These are phyloP conservation scores for Aspergillus chevalieri DNA, from an alignment of 2,329 filamentous ascomycete species.

Conservation along the genomic window DNA sequence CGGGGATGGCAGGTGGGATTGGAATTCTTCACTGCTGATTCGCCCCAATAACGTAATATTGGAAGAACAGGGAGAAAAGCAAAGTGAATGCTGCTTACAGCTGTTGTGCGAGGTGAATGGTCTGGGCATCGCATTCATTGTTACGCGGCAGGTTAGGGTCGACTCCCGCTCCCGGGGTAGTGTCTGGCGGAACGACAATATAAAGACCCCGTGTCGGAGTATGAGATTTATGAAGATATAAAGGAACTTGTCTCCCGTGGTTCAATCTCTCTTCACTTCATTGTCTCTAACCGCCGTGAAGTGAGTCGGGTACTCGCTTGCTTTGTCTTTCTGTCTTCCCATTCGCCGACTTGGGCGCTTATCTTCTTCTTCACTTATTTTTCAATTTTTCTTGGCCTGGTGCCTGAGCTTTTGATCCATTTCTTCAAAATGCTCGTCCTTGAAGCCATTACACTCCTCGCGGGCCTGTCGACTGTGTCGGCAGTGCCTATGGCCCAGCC, in stretches of 20 bases:
- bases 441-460: conserved; percentile 21
- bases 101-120: neutral
- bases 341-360: neutral
- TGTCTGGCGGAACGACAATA: no score
- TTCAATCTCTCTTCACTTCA: conserved; percentile 3
- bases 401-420: neutral
- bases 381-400: neutral
- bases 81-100: neutral
- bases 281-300: neutral
- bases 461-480: conserved; percentile 23
- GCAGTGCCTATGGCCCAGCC: conserved; percentile 22
- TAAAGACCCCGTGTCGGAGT: neutral
- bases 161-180: no score
- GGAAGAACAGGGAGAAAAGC: neutral
- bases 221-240: conserved; percentile 15
- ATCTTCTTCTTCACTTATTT: neutral
- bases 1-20: neutral
- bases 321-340: conserved; percentile 6
- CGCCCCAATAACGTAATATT: neutral
- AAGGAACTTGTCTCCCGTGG: conserved; percentile 12
- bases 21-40: neutral
- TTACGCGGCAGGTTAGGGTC: neutral
- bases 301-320: neutral
- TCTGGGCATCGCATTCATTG: neutral
- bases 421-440: conserved; percentile 29